Evolutionary conservation across 169 alveolate species (phyloP).

Genomic region (Besnoitia besnoiti): DNA sequence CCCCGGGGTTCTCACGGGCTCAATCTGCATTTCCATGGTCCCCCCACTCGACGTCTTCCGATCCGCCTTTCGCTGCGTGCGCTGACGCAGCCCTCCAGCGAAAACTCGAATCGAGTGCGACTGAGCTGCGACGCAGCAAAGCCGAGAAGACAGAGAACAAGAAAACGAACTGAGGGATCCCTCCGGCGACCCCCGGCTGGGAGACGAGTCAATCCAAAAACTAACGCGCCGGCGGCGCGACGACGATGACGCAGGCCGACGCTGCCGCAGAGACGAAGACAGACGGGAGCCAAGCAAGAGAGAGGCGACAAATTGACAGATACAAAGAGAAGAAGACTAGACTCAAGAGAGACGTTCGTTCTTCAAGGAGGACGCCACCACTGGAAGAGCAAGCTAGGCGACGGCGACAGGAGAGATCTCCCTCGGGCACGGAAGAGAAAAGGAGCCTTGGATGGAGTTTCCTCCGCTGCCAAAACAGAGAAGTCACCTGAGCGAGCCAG

Average conservation of each 20-base stretch:
- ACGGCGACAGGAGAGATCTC: too few relatives aligned
- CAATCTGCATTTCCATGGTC: not conserved
- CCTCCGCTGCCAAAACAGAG: too few relatives aligned
- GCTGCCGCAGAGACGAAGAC: not conserved
- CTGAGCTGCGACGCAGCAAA: too few relatives aligned
- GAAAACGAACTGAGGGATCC: not conserved
- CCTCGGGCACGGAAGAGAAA: too few relatives aligned
- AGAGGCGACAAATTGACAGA: not conserved
- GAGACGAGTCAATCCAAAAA: not conserved
- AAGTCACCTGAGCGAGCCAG: too few relatives aligned
- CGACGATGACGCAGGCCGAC: not conserved
- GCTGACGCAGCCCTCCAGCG: not conserved
- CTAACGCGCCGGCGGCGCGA: not conserved
- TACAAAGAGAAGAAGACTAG: not conserved
- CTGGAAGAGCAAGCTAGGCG: too few relatives aligned
- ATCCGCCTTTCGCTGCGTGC: not conserved
- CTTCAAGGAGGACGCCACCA: too few relatives aligned
- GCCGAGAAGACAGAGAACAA: too few relatives aligned
- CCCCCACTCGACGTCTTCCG: not conserved
- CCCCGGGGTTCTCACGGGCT: not conserved
- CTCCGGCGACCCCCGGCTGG: not conserved
- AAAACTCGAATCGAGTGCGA: not conserved
- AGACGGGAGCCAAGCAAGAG: too few relatives aligned
- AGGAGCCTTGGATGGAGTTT: too few relatives aligned
- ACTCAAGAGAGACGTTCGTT: too few relatives aligned